Base-by-base conservation (phyloP, 2,329 filamentous ascomycete genomes). In the Fusarium denticulatum region DNA sequence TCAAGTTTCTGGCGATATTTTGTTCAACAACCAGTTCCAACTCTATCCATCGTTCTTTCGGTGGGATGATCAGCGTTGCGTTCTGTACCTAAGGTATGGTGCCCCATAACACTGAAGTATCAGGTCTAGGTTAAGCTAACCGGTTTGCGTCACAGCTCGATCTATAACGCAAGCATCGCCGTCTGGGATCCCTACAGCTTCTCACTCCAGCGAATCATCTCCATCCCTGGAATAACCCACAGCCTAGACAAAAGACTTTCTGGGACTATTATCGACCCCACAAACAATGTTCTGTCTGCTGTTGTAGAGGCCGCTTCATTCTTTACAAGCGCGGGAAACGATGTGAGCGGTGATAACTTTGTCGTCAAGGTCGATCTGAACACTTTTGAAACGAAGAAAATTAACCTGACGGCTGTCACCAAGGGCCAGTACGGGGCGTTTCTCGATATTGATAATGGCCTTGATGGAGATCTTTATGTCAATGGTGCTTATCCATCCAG, bases 91-190 rank as follows among this genome's bases (percentile, higher is more conserved):
- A 1, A 50, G 47, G 47, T 18, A 24, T 24, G 30, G 1, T 14
- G 7, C 8, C 12, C 30, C 16, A 7, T 7, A 0, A 6, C 16
- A 0, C 7, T 3, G 0, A 20, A 3, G 0, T 2, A 7, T 5
- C 3, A 20, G 5, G 0, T 7, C 4, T 1, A 7, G 6, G 7
- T 6, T 32, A 24, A 50, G 18, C 42, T 24, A n/a, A 42, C 40
- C 14, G 9, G 1, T 43, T 26, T 6, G 10, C 15, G 1, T 32
- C 15, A 24, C 22, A 50, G 47, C 30, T 18, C 47, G 0, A 50
- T 50, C 9, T 50, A 50, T 16, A 50, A 50, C 6, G 47, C 30
- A 8, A 50, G 47, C 0, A 34, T 50, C 16, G 47, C 18, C n/a
- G 30, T 50, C 4, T 50, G 47, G 47, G 30, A 34, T 6, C 30